A percentile compares a stretch with the other conserved stretches of the same genome.
Conservation (phyloP, 352 stramenopile genomes). For the Phytophthora cactorum region DNA sequence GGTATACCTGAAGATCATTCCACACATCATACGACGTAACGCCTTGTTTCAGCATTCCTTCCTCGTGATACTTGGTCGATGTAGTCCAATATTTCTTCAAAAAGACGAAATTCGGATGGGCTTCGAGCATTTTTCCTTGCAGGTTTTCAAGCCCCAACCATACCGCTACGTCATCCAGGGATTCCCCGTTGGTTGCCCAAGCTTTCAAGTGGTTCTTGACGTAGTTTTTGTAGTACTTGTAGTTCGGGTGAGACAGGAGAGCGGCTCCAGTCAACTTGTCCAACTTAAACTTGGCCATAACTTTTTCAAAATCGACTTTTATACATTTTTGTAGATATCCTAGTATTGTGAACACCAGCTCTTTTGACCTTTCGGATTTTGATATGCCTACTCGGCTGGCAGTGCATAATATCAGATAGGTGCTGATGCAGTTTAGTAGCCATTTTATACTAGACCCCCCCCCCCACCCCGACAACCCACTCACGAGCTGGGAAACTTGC, state of each 20-base stretch:
- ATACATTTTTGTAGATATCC: too few relatives aligned
- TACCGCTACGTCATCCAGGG: neutral
- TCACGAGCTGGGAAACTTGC: too few relatives aligned
- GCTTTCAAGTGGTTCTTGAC: conserved; percentile 15
- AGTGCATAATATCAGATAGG: too few relatives aligned
- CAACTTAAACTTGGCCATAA: conserved; percentile 17
- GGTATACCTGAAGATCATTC: neutral
- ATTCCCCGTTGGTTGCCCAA: conserved; percentile 1
- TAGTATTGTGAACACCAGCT: too few relatives aligned
- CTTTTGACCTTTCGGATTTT: too few relatives aligned
- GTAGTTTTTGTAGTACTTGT: conserved; percentile 21
- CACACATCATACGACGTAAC: conserved; percentile 14
- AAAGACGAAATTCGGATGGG: conserved; percentile 12
- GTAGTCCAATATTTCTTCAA: neutral
- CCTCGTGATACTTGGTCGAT: neutral
- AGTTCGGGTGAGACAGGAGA: conserved; percentile 13
- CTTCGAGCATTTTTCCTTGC: neutral
- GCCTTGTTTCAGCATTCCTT: conserved; percentile 14
- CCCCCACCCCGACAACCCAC: too few relatives aligned
- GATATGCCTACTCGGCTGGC: too few relatives aligned
- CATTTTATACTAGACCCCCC: too few relatives aligned
- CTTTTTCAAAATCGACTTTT: too few relatives aligned
- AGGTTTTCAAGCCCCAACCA: conserved; percentile 6
- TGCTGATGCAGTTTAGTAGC: too few relatives aligned
- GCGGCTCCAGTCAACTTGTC: conserved; percentile 2